Percentiles rank a stretch among this genome's conserved stretches.
phyloP scores from a whole-genome alignment of 1,284 basidiomycete genomes.

The Vanrija sp. region DNA sequence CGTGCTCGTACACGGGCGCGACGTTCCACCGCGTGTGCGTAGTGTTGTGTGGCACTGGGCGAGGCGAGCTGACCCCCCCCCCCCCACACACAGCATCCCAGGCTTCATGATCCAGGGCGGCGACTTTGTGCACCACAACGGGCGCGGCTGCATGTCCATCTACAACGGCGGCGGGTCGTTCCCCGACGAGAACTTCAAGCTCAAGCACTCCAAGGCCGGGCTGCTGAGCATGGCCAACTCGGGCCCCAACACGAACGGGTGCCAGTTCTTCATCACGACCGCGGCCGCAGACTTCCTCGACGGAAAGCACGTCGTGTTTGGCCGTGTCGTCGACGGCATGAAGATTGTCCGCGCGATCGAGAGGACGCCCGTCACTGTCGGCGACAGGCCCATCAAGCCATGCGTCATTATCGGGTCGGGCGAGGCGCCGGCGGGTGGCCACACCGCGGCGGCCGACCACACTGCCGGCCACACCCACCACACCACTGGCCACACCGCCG shows the following conservation, averaged over 20 bases:
- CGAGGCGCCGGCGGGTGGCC: too few species aligned
- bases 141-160: conserved; percentile 48
- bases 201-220: conserved; percentile 6
- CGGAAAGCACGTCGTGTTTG: conserved; percentile 91
- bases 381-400: conserved; percentile 27
- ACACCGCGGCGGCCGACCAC: too few species aligned
- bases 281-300: conserved; percentile 90
- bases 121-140: conserved; percentile 53
- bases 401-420: conserved; percentile 10
- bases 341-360: conserved; percentile 88
- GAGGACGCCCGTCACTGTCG: conserved; percentile 73
- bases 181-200: conserved; percentile 23
- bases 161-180: conserved; percentile 25
- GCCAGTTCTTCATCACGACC: conserved; percentile 95
- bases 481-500: too few species aligned
- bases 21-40: conserved; percentile 17
- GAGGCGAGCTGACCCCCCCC: not conserved
- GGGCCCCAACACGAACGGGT: conserved; percentile 86
- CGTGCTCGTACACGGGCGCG: not conserved
- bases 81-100: conserved; percentile 12
- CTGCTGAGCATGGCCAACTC: conserved; percentile 63
- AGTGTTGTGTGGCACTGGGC: not conserved
- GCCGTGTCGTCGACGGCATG: conserved; percentile 80
- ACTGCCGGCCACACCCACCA: too few species aligned
- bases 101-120: conserved; percentile 81